Percentiles rank a stretch among this genome's conserved stretches.
phyloP scores from a whole-genome alignment of 2,329 filamentous ascomycete species.

The Alternaria conjuncta region DNA sequence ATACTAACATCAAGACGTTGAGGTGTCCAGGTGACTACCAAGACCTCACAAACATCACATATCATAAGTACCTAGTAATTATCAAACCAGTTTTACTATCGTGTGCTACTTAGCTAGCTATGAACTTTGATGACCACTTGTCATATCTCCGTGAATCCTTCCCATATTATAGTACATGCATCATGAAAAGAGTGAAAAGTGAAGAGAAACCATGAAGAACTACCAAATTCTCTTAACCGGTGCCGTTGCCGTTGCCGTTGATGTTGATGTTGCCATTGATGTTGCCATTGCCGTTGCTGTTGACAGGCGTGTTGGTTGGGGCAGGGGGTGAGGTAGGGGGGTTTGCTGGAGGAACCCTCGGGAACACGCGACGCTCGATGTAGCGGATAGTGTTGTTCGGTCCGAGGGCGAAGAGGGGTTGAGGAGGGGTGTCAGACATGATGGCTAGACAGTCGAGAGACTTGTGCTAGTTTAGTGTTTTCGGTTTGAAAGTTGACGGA shows the following conservation, averaged over 20 bases:
- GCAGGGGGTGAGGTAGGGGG: background rate
- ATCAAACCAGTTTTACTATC: slow-evolving; percentile 4
- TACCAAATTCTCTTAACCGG: background rate
- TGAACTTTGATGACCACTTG: background rate
- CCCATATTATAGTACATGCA: background rate
- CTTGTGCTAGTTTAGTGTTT: background rate
- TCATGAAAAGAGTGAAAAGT: background rate
- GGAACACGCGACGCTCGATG: background rate
- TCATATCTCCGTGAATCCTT: background rate
- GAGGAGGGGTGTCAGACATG: background rate
- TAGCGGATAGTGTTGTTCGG: background rate
- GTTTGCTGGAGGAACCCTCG: background rate
- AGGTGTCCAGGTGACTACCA: background rate
- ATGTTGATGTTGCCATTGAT: no score
- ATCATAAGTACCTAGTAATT: background rate
- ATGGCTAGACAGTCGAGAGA: background rate
- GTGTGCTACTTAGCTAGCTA: slow-evolving; percentile 13
- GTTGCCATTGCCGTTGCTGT: background rate
- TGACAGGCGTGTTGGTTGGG: background rate
- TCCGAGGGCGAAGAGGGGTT: background rate
- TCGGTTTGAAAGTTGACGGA: slow-evolving; percentile 21
- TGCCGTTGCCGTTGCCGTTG: background rate
- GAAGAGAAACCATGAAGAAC: background rate
- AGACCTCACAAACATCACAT: background rate
- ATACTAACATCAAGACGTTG: background rate